Evolutionary conservation across 2,329 filamentous ascomycete species (phyloP).

Genomic region (Coniochaeta sp.): DNA sequence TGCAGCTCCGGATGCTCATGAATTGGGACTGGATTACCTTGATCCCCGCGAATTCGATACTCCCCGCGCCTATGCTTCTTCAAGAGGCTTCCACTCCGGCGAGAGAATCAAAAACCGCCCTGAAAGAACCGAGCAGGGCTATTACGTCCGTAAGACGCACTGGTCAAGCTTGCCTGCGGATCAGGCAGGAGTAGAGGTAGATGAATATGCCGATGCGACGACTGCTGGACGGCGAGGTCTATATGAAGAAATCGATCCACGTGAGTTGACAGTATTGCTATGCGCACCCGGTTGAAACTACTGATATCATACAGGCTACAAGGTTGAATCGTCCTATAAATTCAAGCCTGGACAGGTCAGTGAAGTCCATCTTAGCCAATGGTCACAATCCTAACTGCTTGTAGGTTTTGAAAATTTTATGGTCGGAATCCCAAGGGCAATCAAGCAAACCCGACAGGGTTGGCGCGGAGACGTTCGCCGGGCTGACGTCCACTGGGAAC

Average conservation of each 20-base stretch:
- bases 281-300: neutral
- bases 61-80: too few species aligned
- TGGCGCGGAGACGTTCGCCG: constrained; percentile 1
- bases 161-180: neutral
- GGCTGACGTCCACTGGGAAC: neutral
- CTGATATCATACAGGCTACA: neutral
- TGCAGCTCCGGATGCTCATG: too few species aligned
- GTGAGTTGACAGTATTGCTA: neutral
- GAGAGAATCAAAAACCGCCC: neutral
- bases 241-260: neutral
- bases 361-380: neutral
- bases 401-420: constrained; percentile 47
- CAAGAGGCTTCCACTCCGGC: neutral
- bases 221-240: neutral
- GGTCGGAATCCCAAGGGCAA: constrained; percentile 37
- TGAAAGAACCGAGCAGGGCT: neutral
- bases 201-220: neutral
- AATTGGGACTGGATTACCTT: too few species aligned
- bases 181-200: neutral
- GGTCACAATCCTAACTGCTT: neutral
- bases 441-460: constrained; percentile 11
- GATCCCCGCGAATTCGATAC: too few species aligned
- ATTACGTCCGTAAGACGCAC: neutral
- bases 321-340: neutral
- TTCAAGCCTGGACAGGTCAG: neutral